Base-by-base conservation (phyloP, 495 filamentous ascomycete genomes). In the Hyaloscypha finlandica region DNA sequence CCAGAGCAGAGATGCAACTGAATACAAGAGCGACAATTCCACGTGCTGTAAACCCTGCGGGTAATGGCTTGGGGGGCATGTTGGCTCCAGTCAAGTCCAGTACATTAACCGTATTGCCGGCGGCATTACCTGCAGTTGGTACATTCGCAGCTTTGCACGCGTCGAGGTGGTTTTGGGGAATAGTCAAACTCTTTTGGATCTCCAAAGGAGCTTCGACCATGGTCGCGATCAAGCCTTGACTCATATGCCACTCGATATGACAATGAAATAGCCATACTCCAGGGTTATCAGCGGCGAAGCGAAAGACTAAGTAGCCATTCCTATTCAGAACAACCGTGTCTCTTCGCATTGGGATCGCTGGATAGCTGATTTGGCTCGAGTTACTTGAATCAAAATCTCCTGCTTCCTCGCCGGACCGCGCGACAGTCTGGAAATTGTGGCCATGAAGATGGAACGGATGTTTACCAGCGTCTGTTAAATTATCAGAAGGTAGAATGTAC, bases 161-260 rank as follows among this genome's bases (percentile, higher is more conserved):
- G 2, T 83, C 77, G 25, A 81, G 74, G 65, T 92, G 89, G 66
- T 88, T 76, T 22, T 81, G 67, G 0, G 92, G 90, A 30, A 94
- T 85, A n/a, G 20, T 31, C 0, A 73, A 71, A 22, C 90, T 64
- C 16, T 61, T 61, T 8, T 20, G 16, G 0, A 94, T 56, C 8
- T 74, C 72, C 0, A 75, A 68, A 3, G 84, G 83, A 0, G 80
- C 81, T 74, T 93, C 91, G 71, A 94, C 84, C 35, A 93, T 79
- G 12, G 87, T 90, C 8, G 85, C 88, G 3, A 84, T 84, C 12
- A 94, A 80, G 29, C 91, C 91, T 70, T 85, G 85, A 68, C 84
- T 85, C 52, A 92, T 83, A 71, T 93, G 91, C 90, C 89, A 93
- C 79, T 92, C 89, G 37, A 93, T 82, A 76, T 92, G 90, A 77